phyloP scores from a whole-genome alignment of 305 asterid genomes.

The Fraxinus sp. region DNA sequence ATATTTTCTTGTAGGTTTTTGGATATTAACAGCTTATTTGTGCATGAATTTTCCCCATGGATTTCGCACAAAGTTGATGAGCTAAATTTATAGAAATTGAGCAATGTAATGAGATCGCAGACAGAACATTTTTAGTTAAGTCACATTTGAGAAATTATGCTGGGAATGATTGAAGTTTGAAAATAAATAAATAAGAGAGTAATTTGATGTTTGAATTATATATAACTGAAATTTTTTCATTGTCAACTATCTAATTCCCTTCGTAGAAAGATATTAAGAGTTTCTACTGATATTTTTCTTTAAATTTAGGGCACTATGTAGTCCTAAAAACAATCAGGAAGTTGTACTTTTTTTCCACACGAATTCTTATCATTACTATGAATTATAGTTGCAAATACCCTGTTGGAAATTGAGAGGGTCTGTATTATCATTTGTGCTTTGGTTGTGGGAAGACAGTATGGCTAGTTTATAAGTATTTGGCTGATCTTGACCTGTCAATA shows the following conservation, averaged over 20 bases:
- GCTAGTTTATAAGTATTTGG: neutral
- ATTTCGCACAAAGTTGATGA: neutral
- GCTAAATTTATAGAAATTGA: neutral
- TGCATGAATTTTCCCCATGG: slow-evolving; percentile 8
- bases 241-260: neutral
- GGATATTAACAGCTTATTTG: slow-evolving; percentile 3
- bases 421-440: neutral
- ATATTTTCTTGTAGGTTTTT: slow-evolving; percentile 14
- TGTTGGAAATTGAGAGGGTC: neutral
- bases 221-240: neutral
- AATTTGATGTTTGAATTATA: neutral
- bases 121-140: neutral
- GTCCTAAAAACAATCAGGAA: neutral
- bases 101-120: neutral
- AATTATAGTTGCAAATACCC: neutral
- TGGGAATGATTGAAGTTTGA: neutral
- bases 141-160: neutral
- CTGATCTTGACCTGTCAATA: neutral
- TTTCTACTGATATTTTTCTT: neutral
- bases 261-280: neutral
- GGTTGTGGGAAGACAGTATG: neutral
- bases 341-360: neutral
- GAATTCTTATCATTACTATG: neutral
- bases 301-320: neutral
- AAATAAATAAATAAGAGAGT: neutral